Evolutionary conservation across 2,329 filamentous ascomycete species (phyloP), one percentile per base, ranked within the genome.

Genomic region (Fusarium floridanum): DNA sequence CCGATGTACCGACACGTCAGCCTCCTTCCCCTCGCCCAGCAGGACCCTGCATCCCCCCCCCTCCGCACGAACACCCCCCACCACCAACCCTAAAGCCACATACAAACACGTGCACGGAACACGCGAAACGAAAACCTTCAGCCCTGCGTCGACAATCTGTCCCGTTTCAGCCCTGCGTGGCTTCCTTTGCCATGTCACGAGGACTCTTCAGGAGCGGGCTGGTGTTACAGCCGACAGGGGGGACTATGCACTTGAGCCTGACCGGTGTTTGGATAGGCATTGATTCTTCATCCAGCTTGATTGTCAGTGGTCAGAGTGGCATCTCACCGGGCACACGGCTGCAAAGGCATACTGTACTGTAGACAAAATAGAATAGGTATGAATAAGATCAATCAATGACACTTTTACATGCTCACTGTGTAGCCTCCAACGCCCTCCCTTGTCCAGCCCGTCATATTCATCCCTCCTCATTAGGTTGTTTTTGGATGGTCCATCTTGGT

Each of bases 401-500:
- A 48, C 36, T 67, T 68, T 61, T 70, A 61, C 69, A 63, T 67
- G 67, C 63, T 64, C 48, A 63, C 61, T 70, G 45, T 50, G 27
- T 67, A 62, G 29, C 64, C 29, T 16, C 20, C 36, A 77, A 71
- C 61, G 64, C 66, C 71, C 61, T 48, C 37, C 37, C 48, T 41
- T 67, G n/a, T 11, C 50, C 41, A 37, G 37, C 36, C 62, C 56
- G 39, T 55, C 61, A 63, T 63, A 39, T 39, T 68, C 68, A 66
- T 73, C 41, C 64, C 57, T 67, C 64, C 61, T 71, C 72, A 71
- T 77, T 73, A 74, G 64, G 24, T 53, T 29, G 48, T 72, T 65
- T 74, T 74, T 67, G 32, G 32, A 63, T 66, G 59, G 39, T 61
- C 56, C 62, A 59, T 69, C 71, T 29, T 77, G 24, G 45, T 68